Base-by-base conservation (phyloP, 179 eudicot species). In the Vitellaria paradoxa region DNA sequence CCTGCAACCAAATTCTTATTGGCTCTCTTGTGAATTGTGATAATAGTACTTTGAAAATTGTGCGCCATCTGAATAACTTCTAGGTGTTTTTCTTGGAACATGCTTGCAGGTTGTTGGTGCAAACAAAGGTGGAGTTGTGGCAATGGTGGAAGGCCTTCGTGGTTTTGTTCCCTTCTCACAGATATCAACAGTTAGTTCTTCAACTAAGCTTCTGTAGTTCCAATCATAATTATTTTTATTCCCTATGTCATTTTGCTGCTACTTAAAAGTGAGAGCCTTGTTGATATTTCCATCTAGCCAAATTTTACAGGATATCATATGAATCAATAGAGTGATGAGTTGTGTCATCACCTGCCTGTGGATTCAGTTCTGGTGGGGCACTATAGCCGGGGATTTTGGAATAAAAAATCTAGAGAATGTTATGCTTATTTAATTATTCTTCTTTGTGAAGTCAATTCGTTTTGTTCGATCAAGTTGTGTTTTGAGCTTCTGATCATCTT, bases 91-190 rank as follows among this genome's bases (percentile, higher is more conserved):
- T 76, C 11, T 24, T 71, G 52, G 60, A 65, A 75, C 52, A 8
- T 61, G 63, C 52, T 5, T 73, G 78, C 86, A 93, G 98, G 79
- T 93, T 75, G 86, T 92, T 77, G 97, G 91, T 69, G 99, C 96
- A 20, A 96, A 96, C 84, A 93, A 89, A 81, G 99, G 99, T 83
- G 99, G 99, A 82, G 86, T 93, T 67, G 97, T 90, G 76, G 96
- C 97, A 23, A 6, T 87, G 63, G 94, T 93, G 72, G 99, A 96
- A 82, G 96, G 99, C 21, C 92, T 96, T 77, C 93, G 93, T 75
- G 98, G 99, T 30, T 96, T 96, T 81, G 89, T 96, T 86, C 99
- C 99, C 59, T 96, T 93, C 81, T 93, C 99, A 17, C 99, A 96
- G 82, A 84, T 93, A 77, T 96, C 98, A 57, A 78, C 93, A 23